Percentiles rank a stretch among this genome's conserved stretches.
phyloP scores from a whole-genome alignment of 73 alveolate species.

The Tetrahymena borealis region DNA sequence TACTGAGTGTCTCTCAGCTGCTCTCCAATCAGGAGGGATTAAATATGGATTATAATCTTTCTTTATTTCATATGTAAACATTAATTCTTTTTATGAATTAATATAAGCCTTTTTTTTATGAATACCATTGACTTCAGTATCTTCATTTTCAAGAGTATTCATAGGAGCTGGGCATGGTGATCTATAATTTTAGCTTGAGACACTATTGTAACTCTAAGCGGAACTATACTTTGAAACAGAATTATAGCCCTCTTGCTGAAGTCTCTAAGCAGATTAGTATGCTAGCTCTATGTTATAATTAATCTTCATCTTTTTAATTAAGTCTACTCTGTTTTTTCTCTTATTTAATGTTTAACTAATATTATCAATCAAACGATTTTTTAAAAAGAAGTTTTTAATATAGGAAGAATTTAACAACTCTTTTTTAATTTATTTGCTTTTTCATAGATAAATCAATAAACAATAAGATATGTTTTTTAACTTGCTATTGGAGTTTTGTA shows the following conservation, averaged over 20 bases:
- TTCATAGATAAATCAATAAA: no score
- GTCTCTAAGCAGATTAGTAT: background rate
- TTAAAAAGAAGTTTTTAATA: background rate
- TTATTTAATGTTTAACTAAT: background rate
- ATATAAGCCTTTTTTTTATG: background rate
- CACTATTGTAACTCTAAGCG: background rate
- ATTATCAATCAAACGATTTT: background rate
- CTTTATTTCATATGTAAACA: background rate
- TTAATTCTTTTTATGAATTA: background rate
- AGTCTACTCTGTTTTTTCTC: background rate
- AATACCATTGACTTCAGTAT: background rate
- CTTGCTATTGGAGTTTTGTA: no score
- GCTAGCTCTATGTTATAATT: background rate
- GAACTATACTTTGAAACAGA: background rate
- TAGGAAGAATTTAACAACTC: background rate
- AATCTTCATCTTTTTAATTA: background rate
- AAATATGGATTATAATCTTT: conserved; percentile 4
- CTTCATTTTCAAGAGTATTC: background rate
- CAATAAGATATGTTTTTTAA: no score
- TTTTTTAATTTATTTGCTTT: background rate
- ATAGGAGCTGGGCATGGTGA: background rate
- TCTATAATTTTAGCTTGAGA: background rate
- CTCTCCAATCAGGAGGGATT: conserved; percentile 23
- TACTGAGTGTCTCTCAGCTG: conserved; percentile 13
- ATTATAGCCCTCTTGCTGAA: background rate